Evolutionary conservation across 2,329 filamentous ascomycete genomes (phyloP).

Genomic region (Fusarium fracticaudum): DNA sequence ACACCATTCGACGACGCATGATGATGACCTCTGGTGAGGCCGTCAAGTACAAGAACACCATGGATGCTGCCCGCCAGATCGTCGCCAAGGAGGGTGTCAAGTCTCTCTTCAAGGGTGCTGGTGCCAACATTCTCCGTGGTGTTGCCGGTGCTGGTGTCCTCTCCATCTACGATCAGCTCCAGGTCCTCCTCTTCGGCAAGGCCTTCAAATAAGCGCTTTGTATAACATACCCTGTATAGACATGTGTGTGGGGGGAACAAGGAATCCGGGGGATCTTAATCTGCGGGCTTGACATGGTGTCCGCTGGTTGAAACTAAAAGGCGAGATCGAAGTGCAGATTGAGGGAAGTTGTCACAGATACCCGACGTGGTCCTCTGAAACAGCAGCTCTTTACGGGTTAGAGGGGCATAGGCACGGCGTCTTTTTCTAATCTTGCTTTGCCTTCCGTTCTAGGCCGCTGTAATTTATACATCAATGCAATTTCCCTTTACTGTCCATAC

Average conservation of each 20-base stretch:
- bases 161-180: conserved; percentile 99
- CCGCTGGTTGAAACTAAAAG: conserved; percentile 56
- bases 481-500: conserved; percentile 54
- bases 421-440: conserved; percentile 56
- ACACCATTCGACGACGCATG: conserved; percentile 99
- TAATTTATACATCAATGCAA: conserved; percentile 72
- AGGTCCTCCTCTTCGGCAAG: conserved; percentile 99
- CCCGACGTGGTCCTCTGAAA: conserved; percentile 52
- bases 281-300: conserved; percentile 51
- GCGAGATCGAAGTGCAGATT: conserved; percentile 56
- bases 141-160: conserved; percentile 99
- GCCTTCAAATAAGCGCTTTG: conserved; percentile 80
- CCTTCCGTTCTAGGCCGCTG: conserved; percentile 64
- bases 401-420: conserved; percentile 61
- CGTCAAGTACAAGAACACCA: conserved; percentile 99
- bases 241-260: conserved; percentile 44
- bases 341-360: conserved; percentile 55
- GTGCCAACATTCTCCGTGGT: conserved; percentile 99
- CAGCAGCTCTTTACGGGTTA: conserved; percentile 57
- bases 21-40: conserved; percentile 99
- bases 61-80: conserved; percentile 97
- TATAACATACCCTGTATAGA: conserved; percentile 55
- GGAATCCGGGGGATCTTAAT: conserved; percentile 43
- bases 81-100: conserved; percentile 96
- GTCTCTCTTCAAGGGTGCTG: conserved; percentile 99